Evolutionary conservation across 345 rosid genomes (phyloP), one percentile per base, ranked within the genome.

Genomic region (Pelargonium nanum): DNA sequence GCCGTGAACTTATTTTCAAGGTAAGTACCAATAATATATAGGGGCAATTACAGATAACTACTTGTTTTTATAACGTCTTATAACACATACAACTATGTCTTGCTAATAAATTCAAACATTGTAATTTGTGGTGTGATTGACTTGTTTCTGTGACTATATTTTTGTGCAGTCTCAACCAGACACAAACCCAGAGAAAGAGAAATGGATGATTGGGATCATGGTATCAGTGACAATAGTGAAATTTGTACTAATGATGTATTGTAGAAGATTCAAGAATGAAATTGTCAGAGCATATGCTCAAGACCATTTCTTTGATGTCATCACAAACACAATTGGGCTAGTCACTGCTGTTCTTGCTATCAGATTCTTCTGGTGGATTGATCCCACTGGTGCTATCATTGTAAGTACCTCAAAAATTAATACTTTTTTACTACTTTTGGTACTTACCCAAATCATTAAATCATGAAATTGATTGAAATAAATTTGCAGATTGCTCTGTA

Each of bases 191-290:
- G 62, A 66, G 20, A 83, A 83, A 60, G 80, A 71, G 61, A 73
- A 54, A 53, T 80, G 87, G 87, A 80, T 80, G 85, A 72, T 76
- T 20, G 87, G 85, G 53, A 83, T 83, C 3, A 80, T 83, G 85
- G 63, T 74, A 6, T 77, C 81, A 0, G 85, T 72, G 15, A 80
- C 87, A 6, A 5, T 68, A 6, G 70, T 80, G 15, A 83, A 83
- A 72, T 22, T 80, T 22, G 64, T 57, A 44, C 79, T 83, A 0
- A 64, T 26, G 56, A 15, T 78, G 4, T 76, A 80, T 19, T 80
- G 81, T 10, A 74, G 80, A 2, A 56, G 76, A 62, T 80, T 83
- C 75, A 16, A 65, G 9, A 78, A 80, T 24, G 74, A 70, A 19
- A 83, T 80, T 13, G 67, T 80, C 0, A 74, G 65, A 50, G 85